phyloP scores from a whole-genome alignment of 805 yeast species.

The Candida pini region DNA sequence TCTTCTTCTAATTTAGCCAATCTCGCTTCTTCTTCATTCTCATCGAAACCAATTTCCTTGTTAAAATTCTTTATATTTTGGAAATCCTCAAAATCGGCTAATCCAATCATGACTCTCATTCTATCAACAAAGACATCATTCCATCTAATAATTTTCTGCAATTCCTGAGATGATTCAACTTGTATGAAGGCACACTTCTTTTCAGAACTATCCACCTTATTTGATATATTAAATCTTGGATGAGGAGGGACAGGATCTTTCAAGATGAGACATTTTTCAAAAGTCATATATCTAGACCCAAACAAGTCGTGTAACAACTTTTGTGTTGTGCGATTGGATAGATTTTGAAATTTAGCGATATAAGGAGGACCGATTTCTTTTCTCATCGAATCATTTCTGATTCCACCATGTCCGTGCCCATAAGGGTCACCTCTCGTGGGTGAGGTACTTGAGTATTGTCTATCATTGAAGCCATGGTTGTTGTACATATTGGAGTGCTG shows the following conservation, averaged over 20 bases:
- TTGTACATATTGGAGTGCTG: conserved; percentile 4
- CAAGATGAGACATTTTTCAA: conserved; percentile 54
- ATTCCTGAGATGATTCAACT: conserved; percentile 42
- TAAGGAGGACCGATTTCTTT: conserved; percentile 45
- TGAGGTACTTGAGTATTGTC: neutral
- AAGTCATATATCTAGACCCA: conserved; percentile 54
- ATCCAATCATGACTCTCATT: conserved; percentile 27
- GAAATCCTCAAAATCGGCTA: conserved; percentile 36
- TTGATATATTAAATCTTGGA: conserved; percentile 39
- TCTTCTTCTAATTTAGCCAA: no score
- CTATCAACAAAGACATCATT: conserved; percentile 43
- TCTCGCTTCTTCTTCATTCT: conserved; percentile 23
- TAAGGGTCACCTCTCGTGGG: conserved; percentile 3
- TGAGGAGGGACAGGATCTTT: conserved; percentile 26
- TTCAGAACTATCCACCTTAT: conserved; percentile 25
- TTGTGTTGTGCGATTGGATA: conserved; percentile 51
- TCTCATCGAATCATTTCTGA: conserved; percentile 6
- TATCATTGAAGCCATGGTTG: conserved; percentile 6
- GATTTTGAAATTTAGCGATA: conserved; percentile 55
- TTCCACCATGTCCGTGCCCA: conserved; percentile 7
- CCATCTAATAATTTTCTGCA: conserved; percentile 59
- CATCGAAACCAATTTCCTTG: conserved; percentile 22
- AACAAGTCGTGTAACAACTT: conserved; percentile 54
- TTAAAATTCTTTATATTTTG: conserved; percentile 28
- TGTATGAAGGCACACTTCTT: conserved; percentile 64